Evolutionary conservation across 2,329 filamentous ascomycete species (phyloP), one percentile per base, ranked within the genome.

Genomic region (Camillea tinctor): DNA sequence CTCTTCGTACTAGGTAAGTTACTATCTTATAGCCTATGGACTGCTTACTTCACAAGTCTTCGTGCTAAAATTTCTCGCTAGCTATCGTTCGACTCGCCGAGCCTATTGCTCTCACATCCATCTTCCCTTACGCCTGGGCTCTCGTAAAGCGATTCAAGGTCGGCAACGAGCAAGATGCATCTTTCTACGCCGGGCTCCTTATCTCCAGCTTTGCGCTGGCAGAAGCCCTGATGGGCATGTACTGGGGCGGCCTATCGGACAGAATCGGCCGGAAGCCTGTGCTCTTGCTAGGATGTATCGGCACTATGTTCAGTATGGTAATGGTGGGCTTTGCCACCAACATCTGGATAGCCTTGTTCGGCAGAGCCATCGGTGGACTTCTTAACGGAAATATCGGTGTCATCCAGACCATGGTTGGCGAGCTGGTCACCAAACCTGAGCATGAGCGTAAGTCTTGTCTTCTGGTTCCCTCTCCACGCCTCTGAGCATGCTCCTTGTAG

Each of bases 381-480:
- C 81, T 97, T 58, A 97, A 97, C 74, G 93, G 93, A 60, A 97
- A 97, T 71, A 92, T 96, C 67, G 93, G 91, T 24, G 91, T 95
- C 40, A 92, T 95, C 66, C 90, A 96, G 75, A 96, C 92, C 19
- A 96, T 96, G 91, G 93, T 97, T 15, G 92, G 89, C 24, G 93
- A 97, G 75, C 75, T 97, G 58, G 90, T 96, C 55, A 90, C 84
- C 36, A 91, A 89, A 60, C 92, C 91, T 15, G 90, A 93, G 69
- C 91, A 96, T 76, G 92, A 96, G 77, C 92, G 89, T 92, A 77
- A 81, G 88, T 84, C 48, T 2, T 36, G n/a, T n/a, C 30, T 22
- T 6, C 23, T 22, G 4, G 24, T 20, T 17, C 44, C 26, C 44
- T 36, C n/a, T 17, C 23, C 19, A 24, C 6, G 17, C 13, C 21